Conservation (phyloP, 2,329 filamentous ascomycete species). For the Leptosphaerulina australis region DNA sequence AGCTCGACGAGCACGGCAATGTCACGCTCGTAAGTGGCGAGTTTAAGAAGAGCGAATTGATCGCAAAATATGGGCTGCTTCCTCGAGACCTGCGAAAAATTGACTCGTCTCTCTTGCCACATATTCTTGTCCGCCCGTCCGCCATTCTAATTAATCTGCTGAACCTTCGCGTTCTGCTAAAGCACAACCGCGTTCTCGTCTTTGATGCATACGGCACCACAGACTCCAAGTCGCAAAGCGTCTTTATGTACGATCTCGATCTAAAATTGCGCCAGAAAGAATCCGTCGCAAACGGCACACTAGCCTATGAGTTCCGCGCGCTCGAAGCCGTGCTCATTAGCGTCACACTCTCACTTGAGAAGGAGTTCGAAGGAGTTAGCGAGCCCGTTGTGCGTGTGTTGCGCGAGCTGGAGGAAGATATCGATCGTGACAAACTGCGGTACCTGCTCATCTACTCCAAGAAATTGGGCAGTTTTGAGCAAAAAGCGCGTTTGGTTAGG, state of each 20-base stretch:
- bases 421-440: constrained; percentile 90
- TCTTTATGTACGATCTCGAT: constrained; percentile 97
- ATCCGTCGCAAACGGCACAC: constrained; percentile 54
- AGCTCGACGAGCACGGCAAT: constrained; percentile 90
- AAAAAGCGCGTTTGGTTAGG: constrained; percentile 90
- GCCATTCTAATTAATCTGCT: constrained; percentile 94
- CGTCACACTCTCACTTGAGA: constrained; percentile 88
- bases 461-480: constrained; percentile 94
- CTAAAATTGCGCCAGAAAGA: constrained; percentile 87
- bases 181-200: constrained; percentile 89
- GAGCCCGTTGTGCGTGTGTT: constrained; percentile 90
- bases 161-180: constrained; percentile 95
- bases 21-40: constrained; percentile 93
- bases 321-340: constrained; percentile 94
- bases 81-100: constrained; percentile 97
- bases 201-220: constrained; percentile 96
- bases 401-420: constrained; percentile 91
- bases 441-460: constrained; percentile 93
- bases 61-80: constrained; percentile 89
- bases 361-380: constrained; percentile 90
- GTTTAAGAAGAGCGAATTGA: constrained; percentile 96
- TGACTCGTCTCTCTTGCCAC: constrained; percentile 91
- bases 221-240: constrained; percentile 91
- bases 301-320: constrained; percentile 95
- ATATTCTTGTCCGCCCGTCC: constrained; percentile 90